Conservation (phyloP, 768 basidiomycete species). For the Leucocoprinus leucothites region DNA sequence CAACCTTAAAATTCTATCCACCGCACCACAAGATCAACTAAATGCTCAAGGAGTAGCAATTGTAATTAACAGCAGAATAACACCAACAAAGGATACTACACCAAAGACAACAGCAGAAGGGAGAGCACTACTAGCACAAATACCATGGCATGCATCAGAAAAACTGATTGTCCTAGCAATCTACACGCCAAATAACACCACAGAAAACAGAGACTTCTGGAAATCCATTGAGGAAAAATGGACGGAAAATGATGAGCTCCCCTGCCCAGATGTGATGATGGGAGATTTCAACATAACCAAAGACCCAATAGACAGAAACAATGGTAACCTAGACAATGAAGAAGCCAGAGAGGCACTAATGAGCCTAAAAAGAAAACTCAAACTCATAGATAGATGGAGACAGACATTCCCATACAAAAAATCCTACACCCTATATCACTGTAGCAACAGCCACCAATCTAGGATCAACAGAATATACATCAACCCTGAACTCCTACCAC, state of each 20-base stretch:
- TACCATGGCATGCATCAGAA: conserved; percentile 14
- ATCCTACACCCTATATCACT: conserved; percentile 21
- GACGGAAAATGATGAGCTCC: background rate
- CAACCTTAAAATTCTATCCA: background rate
- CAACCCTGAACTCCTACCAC: conserved; percentile 9
- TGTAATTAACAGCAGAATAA: conserved; percentile 28
- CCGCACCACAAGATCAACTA: background rate
- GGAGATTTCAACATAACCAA: conserved; percentile 44
- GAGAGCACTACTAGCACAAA: conserved; percentile 19
- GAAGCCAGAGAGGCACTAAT: conserved; percentile 14
- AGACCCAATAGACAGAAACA: conserved; percentile 27
- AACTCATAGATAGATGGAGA: conserved; percentile 27
- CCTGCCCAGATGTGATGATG: conserved; percentile 28
- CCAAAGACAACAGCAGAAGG: conserved; percentile 22
- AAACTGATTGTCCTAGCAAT: conserved; percentile 26
- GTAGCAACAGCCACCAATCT: conserved; percentile 14
- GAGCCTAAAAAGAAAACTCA: conserved; percentile 14
- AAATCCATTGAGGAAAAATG: conserved; percentile 13
- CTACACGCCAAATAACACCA: conserved; percentile 31
- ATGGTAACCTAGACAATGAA: conserved; percentile 16
- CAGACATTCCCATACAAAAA: conserved; percentile 14
- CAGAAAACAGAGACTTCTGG: conserved; percentile 30
- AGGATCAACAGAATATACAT: conserved; percentile 31
- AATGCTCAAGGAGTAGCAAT: conserved; percentile 30
- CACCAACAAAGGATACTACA: conserved; percentile 14